Conservation (phyloP, 2,329 filamentous ascomycete genomes). For the Fusarium staphyleae region DNA sequence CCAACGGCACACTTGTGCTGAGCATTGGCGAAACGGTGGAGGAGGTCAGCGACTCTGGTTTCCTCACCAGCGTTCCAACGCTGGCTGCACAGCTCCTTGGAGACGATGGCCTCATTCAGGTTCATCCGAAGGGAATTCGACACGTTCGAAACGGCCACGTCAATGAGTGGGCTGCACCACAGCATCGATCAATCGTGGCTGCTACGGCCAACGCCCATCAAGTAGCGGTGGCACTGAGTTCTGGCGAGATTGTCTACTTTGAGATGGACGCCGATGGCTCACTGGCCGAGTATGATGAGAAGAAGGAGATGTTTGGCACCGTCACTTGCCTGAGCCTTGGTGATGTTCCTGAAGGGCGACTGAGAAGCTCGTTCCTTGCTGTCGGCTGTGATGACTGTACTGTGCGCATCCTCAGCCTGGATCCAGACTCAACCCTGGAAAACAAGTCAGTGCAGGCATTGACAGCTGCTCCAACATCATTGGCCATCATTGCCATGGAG, state of each 20-base stretch:
- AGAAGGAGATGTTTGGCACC: conserved; percentile 92
- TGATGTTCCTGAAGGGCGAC: conserved; percentile 86
- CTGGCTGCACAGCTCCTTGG: conserved; percentile 93
- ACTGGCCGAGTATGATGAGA: conserved; percentile 92
- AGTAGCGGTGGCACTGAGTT: conserved; percentile 91
- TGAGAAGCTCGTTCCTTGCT: conserved; percentile 90
- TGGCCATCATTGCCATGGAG: conserved; percentile 94
- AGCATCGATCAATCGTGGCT: conserved; percentile 93
- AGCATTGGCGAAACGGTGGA: conserved; percentile 97
- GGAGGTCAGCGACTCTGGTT: conserved; percentile 92
- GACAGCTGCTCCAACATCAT: conserved; percentile 85
- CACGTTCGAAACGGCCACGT: conserved; percentile 82
- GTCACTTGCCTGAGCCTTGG: conserved; percentile 95
- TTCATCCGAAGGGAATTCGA: conserved; percentile 94
- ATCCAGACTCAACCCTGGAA: conserved; percentile 88
- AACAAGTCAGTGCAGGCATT: conserved; percentile 94
- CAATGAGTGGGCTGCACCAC: conserved; percentile 92
- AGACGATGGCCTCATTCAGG: conserved; percentile 89
- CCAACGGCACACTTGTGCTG: conserved; percentile 87
- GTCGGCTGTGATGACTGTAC: conserved; percentile 98
- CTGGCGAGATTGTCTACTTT: conserved; percentile 96
- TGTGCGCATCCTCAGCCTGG: conserved; percentile 88
- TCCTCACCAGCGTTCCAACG: conserved; percentile 86
- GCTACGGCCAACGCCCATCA: conserved; percentile 93
- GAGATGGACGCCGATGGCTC: conserved; percentile 94